These are phyloP conservation scores for Naegleria fowleri DNA, from an alignment of 208 protist genomes.

Conservation along the genomic window DNA sequence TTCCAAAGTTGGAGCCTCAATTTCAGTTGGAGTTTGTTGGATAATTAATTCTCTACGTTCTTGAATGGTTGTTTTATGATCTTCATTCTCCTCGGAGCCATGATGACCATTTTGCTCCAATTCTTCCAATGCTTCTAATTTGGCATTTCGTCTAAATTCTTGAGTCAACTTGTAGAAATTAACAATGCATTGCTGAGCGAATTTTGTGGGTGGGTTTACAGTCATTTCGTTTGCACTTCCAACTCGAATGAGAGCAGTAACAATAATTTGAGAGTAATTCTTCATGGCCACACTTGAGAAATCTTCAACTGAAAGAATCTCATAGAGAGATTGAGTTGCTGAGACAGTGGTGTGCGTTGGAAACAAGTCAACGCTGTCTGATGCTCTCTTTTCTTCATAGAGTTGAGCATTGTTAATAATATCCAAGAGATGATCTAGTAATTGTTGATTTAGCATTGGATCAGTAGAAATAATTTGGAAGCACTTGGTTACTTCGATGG, in stretches of 20 bases:
- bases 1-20: not conserved
- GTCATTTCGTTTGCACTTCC: not conserved
- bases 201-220: not conserved
- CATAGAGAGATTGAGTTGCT: not conserved
- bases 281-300: not conserved
- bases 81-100: not conserved
- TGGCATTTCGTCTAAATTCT: not conserved
- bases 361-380: not conserved
- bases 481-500: not conserved
- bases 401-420: slow-evolving; percentile 20
- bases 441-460: not conserved
- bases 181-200: not conserved
- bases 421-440: slow-evolving; percentile 3
- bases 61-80: not conserved
- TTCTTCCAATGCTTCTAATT: not conserved
- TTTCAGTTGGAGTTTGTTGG: not conserved
- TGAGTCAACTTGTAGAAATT: not conserved
- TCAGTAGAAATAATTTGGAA: not conserved
- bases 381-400: slow-evolving; percentile 5
- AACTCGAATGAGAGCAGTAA: not conserved
- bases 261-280: not conserved
- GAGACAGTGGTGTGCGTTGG: not conserved
- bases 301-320: not conserved
- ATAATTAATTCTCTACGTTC: not conserved
- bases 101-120: not conserved